These are phyloP conservation scores for Hypericum androsaemum DNA, from an alignment of 345 rosid genomes.

Conservation along the genomic window DNA sequence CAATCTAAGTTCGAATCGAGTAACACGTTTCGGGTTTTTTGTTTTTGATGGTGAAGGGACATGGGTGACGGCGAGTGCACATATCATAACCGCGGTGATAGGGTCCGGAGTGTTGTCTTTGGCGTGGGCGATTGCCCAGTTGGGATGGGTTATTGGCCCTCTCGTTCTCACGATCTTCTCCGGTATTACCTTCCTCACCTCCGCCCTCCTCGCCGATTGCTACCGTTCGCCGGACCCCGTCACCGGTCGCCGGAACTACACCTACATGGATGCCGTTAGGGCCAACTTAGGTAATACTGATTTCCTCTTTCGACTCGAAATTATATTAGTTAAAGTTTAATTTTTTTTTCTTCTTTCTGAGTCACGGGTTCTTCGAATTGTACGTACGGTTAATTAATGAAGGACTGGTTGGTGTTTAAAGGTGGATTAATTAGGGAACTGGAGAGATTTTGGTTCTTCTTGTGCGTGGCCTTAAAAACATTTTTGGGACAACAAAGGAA, in stretches of 20 bases:
- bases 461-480: too few species aligned
- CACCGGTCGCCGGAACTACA: not conserved
- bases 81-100: conserved; percentile 5
- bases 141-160: conserved; percentile 1
- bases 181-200: not conserved
- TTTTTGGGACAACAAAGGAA: too few species aligned
- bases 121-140: conserved; percentile 2
- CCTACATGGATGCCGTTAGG: conserved; percentile 2
- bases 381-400: too few species aligned
- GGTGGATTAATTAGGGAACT: too few species aligned
- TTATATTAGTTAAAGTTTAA: too few species aligned
- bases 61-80: conserved; percentile 4
- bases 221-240: conserved; percentile 3
- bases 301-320: too few species aligned
- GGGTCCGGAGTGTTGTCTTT: conserved; percentile 2
- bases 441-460: too few species aligned
- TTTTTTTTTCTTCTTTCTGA: too few species aligned
- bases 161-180: not conserved
- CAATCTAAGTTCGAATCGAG: too few species aligned
- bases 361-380: too few species aligned
- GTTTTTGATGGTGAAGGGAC: not conserved
- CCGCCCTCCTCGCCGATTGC: conserved; percentile 1
- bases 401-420: too few species aligned
- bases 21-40: not conserved
- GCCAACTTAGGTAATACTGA: not conserved